phyloP scores from a whole-genome alignment of 192 early-diverging fungal genomes.

The Backusella morwellensis region DNA sequence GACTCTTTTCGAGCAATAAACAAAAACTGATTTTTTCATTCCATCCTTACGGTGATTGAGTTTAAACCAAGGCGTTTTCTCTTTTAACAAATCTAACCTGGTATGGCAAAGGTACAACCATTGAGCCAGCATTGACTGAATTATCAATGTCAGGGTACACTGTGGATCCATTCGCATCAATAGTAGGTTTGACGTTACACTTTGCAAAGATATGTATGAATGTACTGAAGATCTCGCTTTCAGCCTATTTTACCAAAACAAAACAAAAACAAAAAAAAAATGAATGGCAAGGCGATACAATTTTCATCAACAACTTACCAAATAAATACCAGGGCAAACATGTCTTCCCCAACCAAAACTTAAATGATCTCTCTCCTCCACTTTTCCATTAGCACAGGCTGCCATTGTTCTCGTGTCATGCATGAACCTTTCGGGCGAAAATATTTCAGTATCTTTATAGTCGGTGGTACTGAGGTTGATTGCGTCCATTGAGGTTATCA shows the following conservation, averaged over 20 bases:
- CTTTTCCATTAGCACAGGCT: neutral
- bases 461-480: neutral
- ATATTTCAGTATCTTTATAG: neutral
- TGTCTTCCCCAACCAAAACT: conserved; percentile 4
- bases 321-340: neutral
- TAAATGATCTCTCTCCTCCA: neutral
- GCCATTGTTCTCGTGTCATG: neutral
- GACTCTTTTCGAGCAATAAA: too few relatives aligned
- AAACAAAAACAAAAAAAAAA: neutral
- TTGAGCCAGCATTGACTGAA: neutral
- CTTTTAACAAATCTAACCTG: neutral
- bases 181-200: neutral
- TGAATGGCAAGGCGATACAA: neutral
- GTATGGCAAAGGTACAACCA: neutral
- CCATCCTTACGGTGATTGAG: neutral
- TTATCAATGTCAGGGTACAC: neutral
- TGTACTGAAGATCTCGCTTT: neutral
- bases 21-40: neutral
- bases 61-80: neutral
- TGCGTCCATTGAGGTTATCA: neutral
- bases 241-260: neutral
- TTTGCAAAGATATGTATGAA: neutral
- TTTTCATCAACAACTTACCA: neutral
- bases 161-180: neutral
- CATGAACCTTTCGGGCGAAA: neutral